These are phyloP conservation scores for Mitragyna speciosa DNA, from an alignment of 257 asterid species.

Conservation along the genomic window DNA sequence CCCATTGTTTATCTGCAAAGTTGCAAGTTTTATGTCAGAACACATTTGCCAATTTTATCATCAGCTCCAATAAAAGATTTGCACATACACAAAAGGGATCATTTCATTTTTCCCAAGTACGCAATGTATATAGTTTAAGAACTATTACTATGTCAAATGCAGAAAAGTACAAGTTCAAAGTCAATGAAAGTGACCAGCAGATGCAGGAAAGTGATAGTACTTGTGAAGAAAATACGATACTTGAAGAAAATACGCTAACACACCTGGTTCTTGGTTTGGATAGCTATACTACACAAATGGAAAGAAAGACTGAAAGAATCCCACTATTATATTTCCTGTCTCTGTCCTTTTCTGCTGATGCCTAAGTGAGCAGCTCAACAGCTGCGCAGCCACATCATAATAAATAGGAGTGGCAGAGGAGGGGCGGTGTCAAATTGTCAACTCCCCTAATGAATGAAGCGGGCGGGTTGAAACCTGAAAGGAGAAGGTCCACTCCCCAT, in stretches of 20 bases:
- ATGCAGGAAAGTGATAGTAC: slow-evolving; percentile 12
- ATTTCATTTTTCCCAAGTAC: neutral
- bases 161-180: neutral
- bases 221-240: neutral
- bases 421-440: neutral
- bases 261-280: slow-evolving; percentile 36
- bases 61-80: neutral
- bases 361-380: neutral
- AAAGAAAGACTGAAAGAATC: slow-evolving; percentile 36
- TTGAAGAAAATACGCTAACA: slow-evolving; percentile 17
- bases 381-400: neutral
- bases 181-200: neutral
- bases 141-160: neutral
- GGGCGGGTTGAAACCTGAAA: neutral
- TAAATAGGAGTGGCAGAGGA: neutral
- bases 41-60: neutral
- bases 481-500: neutral
- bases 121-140: neutral
- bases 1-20: slow-evolving; percentile 61
- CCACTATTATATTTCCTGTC: no score
- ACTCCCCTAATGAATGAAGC: no score
- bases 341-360: neutral
- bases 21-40: slow-evolving; percentile 13
- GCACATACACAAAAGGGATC: neutral
- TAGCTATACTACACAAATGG: slow-evolving; percentile 19